These are phyloP conservation scores for Phytophthora syringae DNA, from an alignment of 352 stramenopile genomes.

Conservation along the genomic window DNA sequence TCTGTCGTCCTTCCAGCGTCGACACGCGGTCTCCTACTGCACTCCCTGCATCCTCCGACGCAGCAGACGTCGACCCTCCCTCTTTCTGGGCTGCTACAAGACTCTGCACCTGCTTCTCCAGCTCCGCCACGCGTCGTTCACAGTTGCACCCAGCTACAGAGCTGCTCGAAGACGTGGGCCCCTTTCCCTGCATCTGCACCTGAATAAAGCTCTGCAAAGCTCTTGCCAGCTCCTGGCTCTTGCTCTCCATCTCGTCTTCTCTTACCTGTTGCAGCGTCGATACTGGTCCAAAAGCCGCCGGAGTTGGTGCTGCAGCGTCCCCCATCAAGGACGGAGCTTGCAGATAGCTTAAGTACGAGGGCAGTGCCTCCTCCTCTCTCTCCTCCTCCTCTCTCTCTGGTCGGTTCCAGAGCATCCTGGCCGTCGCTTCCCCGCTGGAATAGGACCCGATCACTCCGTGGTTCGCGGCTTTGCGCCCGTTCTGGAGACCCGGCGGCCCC, in stretches of 20 bases:
- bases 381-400: constrained; percentile 71
- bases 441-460: constrained; percentile 58
- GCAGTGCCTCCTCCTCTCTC: constrained; percentile 71
- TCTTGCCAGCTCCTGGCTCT: constrained; percentile 54
- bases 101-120: constrained; percentile 62
- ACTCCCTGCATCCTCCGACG: constrained; percentile 20
- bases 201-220: constrained; percentile 65
- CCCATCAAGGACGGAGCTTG: constrained; percentile 37
- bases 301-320: constrained; percentile 4
- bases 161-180: background rate
- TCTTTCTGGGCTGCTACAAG: constrained; percentile 28
- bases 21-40: constrained; percentile 71
- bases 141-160: constrained; percentile 41
- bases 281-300: constrained; percentile 5
- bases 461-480: constrained; percentile 4
- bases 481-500: constrained; percentile 11
- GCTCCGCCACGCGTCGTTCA: constrained; percentile 58
- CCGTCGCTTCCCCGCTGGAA: constrained; percentile 22
- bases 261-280: background rate
- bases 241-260: constrained; percentile 40
- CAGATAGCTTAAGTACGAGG: constrained; percentile 78
- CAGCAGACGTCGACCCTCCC: background rate
- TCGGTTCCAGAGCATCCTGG: constrained; percentile 63
- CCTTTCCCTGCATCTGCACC: constrained; percentile 50
- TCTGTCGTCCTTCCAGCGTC: constrained; percentile 77